Base-by-base conservation (phyloP, 2,329 filamentous ascomycete species). In the Pestalotiopsis fici region DNA sequence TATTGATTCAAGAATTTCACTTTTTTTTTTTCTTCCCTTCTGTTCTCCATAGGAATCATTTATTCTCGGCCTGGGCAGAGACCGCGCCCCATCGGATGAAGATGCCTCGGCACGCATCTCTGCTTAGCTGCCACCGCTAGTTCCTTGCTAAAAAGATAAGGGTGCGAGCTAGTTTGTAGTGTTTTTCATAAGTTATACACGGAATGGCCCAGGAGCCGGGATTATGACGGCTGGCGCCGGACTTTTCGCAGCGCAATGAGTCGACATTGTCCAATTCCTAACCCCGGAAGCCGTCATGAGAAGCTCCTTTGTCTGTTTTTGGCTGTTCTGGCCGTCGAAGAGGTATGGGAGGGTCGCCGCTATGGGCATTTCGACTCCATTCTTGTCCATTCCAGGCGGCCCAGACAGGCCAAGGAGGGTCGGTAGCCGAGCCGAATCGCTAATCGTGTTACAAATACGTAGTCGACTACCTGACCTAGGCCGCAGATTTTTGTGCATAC, bases 241-340 rank as follows among this genome's bases (percentile, higher is more conserved):
- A 31, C 21, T 62, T 62, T 25, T 43, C n/a, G 37, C 9, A 27
- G 35, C 9, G 11, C 13, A 13, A 35, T 60, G 27, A 21, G 31
- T 21, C 28, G n/a, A 60, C 18, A 60, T 60, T 60, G 18, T 15
- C 27, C 57, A 37, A 60, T 31, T 35, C 31, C 57, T 37, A 31
- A 60, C 27, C n/a, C n/a, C 57, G 25, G 57, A 37, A 31, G n/a
- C 57, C 57, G 57, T 60, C 25, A 60, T 35, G 57, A 60, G n/a
- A 35, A 60, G 18, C n/a, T 31, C 15, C 15, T 50, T 50, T 50
- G 43, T 18, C 43, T 50, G 43, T 18, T 50, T 50, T 50, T 50
- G 43, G 43, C 43, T 50, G 43, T 50, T 23, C 43, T 23, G 43
- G 43, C 43, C 43, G 43, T 7, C 21, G 15, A 23, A 18, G 43